Conservation (phyloP, 2,329 filamentous ascomycete species). For the Fusarium paranaense region DNA sequence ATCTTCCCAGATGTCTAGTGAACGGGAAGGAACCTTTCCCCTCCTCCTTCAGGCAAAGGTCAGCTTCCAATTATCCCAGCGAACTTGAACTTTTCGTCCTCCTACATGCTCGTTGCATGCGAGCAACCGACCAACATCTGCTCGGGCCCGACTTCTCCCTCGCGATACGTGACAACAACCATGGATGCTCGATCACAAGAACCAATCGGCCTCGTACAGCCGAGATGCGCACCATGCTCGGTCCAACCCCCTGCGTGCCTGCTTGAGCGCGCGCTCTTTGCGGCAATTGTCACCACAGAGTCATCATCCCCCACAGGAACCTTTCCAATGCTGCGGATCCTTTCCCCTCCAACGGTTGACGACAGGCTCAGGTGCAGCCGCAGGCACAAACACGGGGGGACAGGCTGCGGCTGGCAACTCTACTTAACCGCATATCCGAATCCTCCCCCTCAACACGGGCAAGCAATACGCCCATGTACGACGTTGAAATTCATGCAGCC, state of each 20-base stretch:
- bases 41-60: neutral
- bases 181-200: neutral
- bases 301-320: conserved; percentile 28
- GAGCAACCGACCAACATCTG: conserved; percentile 1
- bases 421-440: conserved; percentile 20
- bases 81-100: neutral
- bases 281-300: conserved; percentile 24
- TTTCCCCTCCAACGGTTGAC: conserved; percentile 32
- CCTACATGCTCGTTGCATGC: neutral
- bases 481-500: conserved; percentile 43
- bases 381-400: conserved; percentile 9
- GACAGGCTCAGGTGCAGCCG: conserved; percentile 26
- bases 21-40: neutral
- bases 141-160: neutral
- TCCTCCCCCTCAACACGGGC: conserved; percentile 24
- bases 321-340: conserved; percentile 34
- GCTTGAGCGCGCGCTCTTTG: conserved; percentile 28
- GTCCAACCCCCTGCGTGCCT: conserved; percentile 9
- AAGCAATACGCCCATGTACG: conserved; percentile 33
- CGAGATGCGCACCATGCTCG: conserved; percentile 15
- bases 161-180: neutral
- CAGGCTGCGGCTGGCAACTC: conserved; percentile 3
- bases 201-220: conserved; percentile 1
- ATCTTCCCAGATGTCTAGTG: neutral
- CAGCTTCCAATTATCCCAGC: neutral